phyloP scores from a whole-genome alignment of 2,329 filamentous ascomycete genomes.

The Colletotrichum magnum region DNA sequence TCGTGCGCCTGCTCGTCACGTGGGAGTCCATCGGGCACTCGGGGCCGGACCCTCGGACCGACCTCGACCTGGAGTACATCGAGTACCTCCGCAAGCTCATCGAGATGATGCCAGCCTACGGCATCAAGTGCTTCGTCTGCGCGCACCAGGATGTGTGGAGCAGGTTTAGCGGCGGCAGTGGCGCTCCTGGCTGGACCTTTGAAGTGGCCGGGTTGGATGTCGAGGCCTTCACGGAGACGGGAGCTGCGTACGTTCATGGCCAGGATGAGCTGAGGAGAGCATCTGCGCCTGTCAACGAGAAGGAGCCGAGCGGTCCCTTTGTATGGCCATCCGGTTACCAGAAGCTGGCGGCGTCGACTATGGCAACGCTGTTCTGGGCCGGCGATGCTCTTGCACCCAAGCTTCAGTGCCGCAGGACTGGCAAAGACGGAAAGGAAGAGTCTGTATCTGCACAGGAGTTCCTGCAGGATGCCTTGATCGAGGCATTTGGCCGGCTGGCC shows the following conservation, averaged over 20 bases:
- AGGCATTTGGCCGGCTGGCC: slow-evolving; percentile 53
- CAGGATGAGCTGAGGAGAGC: slow-evolving; percentile 50
- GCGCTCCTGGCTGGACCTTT: slow-evolving; percentile 59
- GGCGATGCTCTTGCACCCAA: slow-evolving; percentile 46
- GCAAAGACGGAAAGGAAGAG: background rate
- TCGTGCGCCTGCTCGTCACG: slow-evolving; percentile 58
- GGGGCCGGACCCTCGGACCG: slow-evolving; percentile 49
- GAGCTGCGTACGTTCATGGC: slow-evolving; percentile 52
- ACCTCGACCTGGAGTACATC: slow-evolving; percentile 56
- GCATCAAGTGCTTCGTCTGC: slow-evolving; percentile 58
- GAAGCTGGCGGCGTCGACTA: slow-evolving; percentile 53
- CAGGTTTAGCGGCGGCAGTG: slow-evolving; percentile 57
- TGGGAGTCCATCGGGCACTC: slow-evolving; percentile 57
- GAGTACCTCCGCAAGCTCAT: slow-evolving; percentile 53
- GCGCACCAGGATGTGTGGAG: slow-evolving; percentile 61
- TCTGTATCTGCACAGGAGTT: slow-evolving; percentile 47
- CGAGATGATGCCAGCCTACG: slow-evolving; percentile 54
- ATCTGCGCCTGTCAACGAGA: slow-evolving; percentile 45
- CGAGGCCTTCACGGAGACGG: slow-evolving; percentile 47
- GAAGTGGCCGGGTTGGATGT: slow-evolving; percentile 56
- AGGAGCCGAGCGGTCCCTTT: slow-evolving; percentile 53
- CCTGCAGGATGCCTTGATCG: slow-evolving; percentile 51
- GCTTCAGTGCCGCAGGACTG: slow-evolving; percentile 38
- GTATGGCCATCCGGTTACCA: slow-evolving; percentile 56
- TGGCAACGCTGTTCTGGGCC: slow-evolving; percentile 48